Evolutionary conservation across 2,329 filamentous ascomycete genomes (phyloP), one percentile per base, ranked within the genome.

Genomic region (Metarhizium robertsii): DNA sequence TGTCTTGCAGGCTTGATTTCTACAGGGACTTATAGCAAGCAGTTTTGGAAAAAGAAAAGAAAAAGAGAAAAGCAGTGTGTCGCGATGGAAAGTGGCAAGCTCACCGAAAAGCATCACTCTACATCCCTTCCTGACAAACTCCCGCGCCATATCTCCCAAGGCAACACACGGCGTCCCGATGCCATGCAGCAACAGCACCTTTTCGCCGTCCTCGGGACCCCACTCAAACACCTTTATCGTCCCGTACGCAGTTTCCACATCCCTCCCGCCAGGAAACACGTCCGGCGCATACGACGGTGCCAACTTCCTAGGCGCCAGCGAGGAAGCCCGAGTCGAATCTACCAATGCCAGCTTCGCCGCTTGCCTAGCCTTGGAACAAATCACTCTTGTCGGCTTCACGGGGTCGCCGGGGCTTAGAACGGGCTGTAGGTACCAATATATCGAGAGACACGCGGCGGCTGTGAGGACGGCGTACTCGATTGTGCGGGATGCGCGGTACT

Each of bases 161-260:
- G 87, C 79, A 50, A 92, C 74, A 58, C 84, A 85, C 0, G 90
- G 90, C 6, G 89, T 94, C 52, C 84, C 88, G 63, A 94, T 92
- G 5, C 90, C 90, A 68, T 92, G 90, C 16, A 95, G 71, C 30
- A 95, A 73, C 14, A 95, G 72, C 1, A 92, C 83, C 64, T 85
- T 90, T 32, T 83, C 78, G 1, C 88, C 89, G 40, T 79, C 72
- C 57, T 83, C 78, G 0, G 88, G 87, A 0, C 90, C 90, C 79
- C 86, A 94, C 74, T 95, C 90, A 66, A 90, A 92, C 3, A 89
- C 84, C 49, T 85, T 75, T 58, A 89, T 80, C 4, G 73, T 81
- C 16, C 90, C 89, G 65, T 89, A 91, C 6, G 85, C 82, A 4
- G 83, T 86, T 13, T 74, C 66, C 16, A 94, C 83, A 66, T 90